Percentiles rank a stretch among this genome's conserved stretches.
Evolutionary conservation across 2,329 filamentous ascomycete species (phyloP).

Genomic region (Fusarium sp.): DNA sequence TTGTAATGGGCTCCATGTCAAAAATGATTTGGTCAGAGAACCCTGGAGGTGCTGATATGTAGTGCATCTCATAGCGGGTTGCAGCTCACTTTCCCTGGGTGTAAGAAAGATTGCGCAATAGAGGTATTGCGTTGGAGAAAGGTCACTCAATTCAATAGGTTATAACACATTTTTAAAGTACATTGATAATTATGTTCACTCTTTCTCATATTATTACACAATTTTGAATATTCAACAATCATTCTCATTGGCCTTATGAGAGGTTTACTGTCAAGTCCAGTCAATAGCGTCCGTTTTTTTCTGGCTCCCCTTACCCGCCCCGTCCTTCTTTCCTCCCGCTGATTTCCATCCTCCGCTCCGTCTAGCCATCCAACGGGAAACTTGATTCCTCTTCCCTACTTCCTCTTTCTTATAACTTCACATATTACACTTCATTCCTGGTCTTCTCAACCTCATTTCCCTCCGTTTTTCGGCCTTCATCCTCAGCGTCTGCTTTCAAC

Average conservation of each 20-base stretch:
- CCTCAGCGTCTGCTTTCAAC: constrained; percentile 13
- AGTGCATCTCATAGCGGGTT: neutral
- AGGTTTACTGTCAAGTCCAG: neutral
- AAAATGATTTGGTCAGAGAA: constrained; percentile 26
- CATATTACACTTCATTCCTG: constrained; percentile 13
- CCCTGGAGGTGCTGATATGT: constrained; percentile 19
- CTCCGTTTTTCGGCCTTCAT: constrained; percentile 12
- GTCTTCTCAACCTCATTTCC: constrained; percentile 11
- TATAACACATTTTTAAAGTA: neutral
- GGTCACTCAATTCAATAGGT: neutral
- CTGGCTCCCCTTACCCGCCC: constrained; percentile 14
- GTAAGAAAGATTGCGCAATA: neutral
- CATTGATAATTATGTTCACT: neutral
- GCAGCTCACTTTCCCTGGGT: constrained; percentile 3
- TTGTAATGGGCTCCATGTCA: constrained; percentile 9
- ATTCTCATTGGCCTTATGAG: neutral
- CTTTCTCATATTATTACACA: neutral
- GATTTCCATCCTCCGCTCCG: constrained; percentile 35
- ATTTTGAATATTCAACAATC: neutral
- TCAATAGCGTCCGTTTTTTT: neutral
- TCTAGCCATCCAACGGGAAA: constrained; percentile 38
- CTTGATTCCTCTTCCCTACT: constrained; percentile 36
- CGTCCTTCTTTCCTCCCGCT: constrained; percentile 28
- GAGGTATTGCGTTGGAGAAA: neutral
- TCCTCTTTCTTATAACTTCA: constrained; percentile 25